Base-by-base conservation (phyloP, 495 filamentous ascomycete species). In the Penicillium malachiteum region DNA sequence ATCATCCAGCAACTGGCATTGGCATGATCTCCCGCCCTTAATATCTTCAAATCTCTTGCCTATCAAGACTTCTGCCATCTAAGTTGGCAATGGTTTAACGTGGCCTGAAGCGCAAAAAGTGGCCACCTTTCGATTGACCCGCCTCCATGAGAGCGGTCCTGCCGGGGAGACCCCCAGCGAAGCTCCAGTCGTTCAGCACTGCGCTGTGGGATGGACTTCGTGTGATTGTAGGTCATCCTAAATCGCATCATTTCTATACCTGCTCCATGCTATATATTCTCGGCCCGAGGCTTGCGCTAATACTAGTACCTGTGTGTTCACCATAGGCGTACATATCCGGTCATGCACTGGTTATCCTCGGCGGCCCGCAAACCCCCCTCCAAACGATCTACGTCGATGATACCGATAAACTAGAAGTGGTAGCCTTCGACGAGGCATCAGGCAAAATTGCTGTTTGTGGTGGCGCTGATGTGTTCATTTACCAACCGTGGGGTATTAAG, bases 331-430 rank as follows among this genome's bases (percentile, higher is more conserved):
- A 97, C 71, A 88, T 97, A 54, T 92, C 89, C 55, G 92, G 94
- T 57, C 88, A 87, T 70, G 88, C 90, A 55, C 80, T 97, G 55
- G 81, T 92, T 45, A 86, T 97, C 65, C 86, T 97, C 65, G 79
- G 81, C 71, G 84, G 83, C 49, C 83, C 90, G 56, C 78, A 89
- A 64, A 78, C 82, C 51, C 81, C 96, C 61, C 76, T 96, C 33
- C 93, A 97, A 73, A 97, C 93, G 0, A 89, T 92, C 55, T 96
- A 96, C 74, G 83, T 92, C 65, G 87, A 94, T 59, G 86, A 92
- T 68, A 80, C 84, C 37, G 75, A 82, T 7, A 74, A 75, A 5
- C 81, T 97, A 37, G 81, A 91, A 43, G 85, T 88, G 10, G 81
- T 96, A 26, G 78, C 83, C 14, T 82, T 97, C 54, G 87, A 95